Percentiles rank a stretch among this genome's conserved stretches.
Conservation (phyloP, 1,284 basidiomycete genomes). For the Ceratobasidium sp. region DNA sequence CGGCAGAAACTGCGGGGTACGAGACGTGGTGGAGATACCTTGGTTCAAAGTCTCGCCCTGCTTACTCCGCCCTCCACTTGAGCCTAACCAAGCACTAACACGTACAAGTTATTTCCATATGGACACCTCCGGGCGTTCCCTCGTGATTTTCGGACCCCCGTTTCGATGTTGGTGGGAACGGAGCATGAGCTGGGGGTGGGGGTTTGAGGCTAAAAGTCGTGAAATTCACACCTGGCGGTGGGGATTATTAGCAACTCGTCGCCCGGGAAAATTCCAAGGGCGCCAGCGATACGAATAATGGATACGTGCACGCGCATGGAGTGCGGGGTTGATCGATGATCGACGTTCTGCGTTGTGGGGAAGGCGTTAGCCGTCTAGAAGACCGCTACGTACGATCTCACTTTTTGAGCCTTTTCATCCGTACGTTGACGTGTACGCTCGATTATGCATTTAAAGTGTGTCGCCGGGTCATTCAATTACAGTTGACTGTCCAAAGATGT, state of each 20-base stretch:
- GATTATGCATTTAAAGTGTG: no score
- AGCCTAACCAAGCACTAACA: no score
- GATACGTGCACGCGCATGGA: not conserved
- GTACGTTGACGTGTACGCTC: no score
- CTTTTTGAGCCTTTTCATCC: no score
- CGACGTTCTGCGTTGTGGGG: constrained; percentile 18
- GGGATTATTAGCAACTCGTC: not conserved
- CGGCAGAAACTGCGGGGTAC: no score
- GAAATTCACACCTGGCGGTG: not conserved
- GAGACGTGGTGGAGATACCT: no score
- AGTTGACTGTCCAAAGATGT: no score
- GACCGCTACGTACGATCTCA: not conserved
- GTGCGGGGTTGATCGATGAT: constrained; percentile 30
- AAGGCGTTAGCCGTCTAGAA: not conserved
- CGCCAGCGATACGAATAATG: not conserved
- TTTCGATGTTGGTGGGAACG: not conserved
- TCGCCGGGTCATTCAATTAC: no score
- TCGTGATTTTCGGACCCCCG: not conserved
- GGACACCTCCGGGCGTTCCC: no score
- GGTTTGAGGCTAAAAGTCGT: not conserved
- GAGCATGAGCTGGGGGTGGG: constrained; percentile 6
- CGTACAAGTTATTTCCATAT: no score
- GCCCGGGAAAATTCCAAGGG: constrained; percentile 9
- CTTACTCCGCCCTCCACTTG: not conserved
- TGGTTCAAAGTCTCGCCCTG: not conserved